Conservation (phyloP, 164 flowering plant species). For the Aristolochia fimbriata region DNA sequence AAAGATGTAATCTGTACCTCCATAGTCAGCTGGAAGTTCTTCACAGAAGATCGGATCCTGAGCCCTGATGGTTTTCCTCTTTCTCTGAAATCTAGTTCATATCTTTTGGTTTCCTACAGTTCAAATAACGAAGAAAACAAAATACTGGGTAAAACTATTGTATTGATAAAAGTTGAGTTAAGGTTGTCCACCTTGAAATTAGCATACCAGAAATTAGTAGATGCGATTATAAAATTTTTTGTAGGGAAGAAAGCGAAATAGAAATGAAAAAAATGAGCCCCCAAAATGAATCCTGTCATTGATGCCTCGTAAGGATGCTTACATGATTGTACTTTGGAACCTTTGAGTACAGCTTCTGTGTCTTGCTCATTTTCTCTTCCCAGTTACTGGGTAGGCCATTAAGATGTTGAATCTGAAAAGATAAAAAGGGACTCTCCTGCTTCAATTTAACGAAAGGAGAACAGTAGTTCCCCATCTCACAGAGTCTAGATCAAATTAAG, state of each 20-base stretch:
- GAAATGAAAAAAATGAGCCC: too few species aligned
- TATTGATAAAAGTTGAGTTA: not conserved
- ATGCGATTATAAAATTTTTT: too few species aligned
- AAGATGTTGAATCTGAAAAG: conserved; percentile 45
- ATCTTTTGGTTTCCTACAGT: conserved; percentile 42
- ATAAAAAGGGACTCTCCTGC: not conserved
- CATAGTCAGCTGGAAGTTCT: conserved; percentile 77
- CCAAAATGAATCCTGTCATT: too few species aligned
- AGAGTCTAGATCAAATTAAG: not conserved
- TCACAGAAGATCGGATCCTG: conserved; percentile 60
- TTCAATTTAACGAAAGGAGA: too few species aligned
- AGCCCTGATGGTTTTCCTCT: conserved; percentile 56
- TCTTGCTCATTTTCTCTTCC: conserved; percentile 45
- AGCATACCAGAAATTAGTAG: too few species aligned
- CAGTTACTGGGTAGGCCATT: conserved; percentile 59
- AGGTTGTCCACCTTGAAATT: too few species aligned
- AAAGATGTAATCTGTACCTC: conserved; percentile 40
- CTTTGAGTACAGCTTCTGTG: conserved; percentile 65
- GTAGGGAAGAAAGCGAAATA: too few species aligned
- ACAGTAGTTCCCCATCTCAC: too few species aligned
- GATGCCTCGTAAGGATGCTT: conserved; percentile 4
- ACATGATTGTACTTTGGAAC: conserved; percentile 72
- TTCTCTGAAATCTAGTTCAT: conserved; percentile 86
- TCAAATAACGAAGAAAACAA: too few species aligned
- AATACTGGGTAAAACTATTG: not conserved